Percentiles rank a stretch among this genome's conserved stretches.
Conservation (phyloP, 176 grass and related monocot genomes). For the Carex pumila region DNA sequence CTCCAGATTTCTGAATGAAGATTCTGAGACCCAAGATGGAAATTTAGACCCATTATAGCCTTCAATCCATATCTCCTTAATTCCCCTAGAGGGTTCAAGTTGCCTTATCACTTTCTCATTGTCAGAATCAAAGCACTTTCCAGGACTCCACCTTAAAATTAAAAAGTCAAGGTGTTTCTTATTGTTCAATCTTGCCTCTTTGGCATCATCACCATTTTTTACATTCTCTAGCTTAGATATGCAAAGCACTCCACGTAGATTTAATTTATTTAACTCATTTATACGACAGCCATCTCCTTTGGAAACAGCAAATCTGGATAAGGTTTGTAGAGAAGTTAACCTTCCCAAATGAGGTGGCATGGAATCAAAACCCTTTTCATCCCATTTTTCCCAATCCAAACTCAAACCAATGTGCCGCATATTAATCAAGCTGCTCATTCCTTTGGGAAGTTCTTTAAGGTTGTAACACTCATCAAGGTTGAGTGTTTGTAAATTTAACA, state of each 20-base stretch:
- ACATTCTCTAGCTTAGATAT: constrained; percentile 38
- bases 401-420: constrained; percentile 24
- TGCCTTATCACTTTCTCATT: neutral
- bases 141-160: constrained; percentile 10
- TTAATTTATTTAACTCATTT: constrained; percentile 1
- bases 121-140: neutral
- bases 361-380: neutral
- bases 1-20: constrained; percentile 18
- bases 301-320: constrained; percentile 23
- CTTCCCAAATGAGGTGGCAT: constrained; percentile 25
- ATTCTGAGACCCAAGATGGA: constrained; percentile 21
- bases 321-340: constrained; percentile 24
- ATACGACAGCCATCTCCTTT: neutral
- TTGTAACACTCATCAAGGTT: constrained; percentile 20
- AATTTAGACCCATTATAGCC: constrained; percentile 18
- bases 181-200: neutral
- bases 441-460: constrained; percentile 13
- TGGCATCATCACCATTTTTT: neutral
- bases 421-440: constrained; percentile 7
- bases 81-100: constrained; percentile 2
- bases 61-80: constrained; percentile 26
- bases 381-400: constrained; percentile 21
- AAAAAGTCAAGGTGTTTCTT: constrained; percentile 1
- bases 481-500: constrained; percentile 18
- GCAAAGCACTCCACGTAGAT: constrained; percentile 20